Evolutionary conservation across 108 stramenopile species (phyloP).

Genomic region (Poteriospumella lacustris): DNA sequence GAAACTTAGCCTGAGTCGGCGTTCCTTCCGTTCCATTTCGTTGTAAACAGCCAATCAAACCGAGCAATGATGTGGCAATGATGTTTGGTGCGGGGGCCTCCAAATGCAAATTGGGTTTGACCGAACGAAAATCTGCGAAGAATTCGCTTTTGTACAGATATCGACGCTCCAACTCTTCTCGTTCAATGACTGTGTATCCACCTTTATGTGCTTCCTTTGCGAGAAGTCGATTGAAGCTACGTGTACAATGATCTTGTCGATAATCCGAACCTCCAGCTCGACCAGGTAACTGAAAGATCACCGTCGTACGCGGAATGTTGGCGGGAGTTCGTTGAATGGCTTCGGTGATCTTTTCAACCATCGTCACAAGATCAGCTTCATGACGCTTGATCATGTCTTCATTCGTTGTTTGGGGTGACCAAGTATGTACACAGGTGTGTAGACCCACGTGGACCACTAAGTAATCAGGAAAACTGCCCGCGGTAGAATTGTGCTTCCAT

Average conservation of each 20-base stretch:
- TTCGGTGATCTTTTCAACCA: background rate
- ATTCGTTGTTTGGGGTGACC: background rate
- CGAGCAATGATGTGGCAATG: background rate
- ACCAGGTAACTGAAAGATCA: too few relatives aligned
- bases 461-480: background rate
- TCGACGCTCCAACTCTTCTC: background rate
- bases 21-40: too few relatives aligned
- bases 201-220: background rate
- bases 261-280: background rate
- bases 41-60: background rate
- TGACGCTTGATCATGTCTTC: background rate
- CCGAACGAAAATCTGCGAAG: background rate
- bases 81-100: conserved; percentile 9
- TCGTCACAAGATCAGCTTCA: background rate
- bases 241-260: background rate
- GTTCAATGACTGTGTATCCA: background rate
- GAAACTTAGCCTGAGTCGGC: too few relatives aligned
- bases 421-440: background rate
- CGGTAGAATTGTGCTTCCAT: conserved; percentile 2
- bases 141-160: too few relatives aligned
- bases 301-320: too few relatives aligned
- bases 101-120: background rate
- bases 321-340: too few relatives aligned
- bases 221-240: background rate
- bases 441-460: background rate